Evolutionary conservation across 129 eudicot species (phyloP), one percentile per base, ranked within the genome.

Genomic region (Rutidosis leptorrhynchoides): DNA sequence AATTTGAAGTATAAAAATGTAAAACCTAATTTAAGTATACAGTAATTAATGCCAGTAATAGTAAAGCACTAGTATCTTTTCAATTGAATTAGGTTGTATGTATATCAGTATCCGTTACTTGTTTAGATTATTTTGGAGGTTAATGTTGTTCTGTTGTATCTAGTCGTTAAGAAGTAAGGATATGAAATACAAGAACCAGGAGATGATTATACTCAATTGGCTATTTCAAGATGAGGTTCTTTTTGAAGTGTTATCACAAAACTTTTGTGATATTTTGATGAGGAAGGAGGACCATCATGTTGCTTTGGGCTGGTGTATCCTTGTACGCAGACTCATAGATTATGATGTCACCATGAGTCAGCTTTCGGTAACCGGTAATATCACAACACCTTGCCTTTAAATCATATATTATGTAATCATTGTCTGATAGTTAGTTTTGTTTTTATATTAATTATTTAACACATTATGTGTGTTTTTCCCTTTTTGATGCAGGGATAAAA

Each of bases 241-340:
- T 45, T 85, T 87, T 71, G 79, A 65, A 73, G 83, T 82, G 16
- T 60, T 88, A 35, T 74, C 85, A 58, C 65, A 62, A 62, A 71
- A 77, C 69, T 76, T 91, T 35, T 72, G 90, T 4, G 75, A 42
- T 45, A 78, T 91, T 72, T 37, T 87, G 45, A 49, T 55, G 33
- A 85, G 90, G 62, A 91, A 77, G 77, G 96, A 87, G 32, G 98
- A 91, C 60, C 98, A 43, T 64, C 81, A 83, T 78, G 79, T 88
- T 74, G 83, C 88, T 17, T 65, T 91, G 59, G 95, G 98, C 29
- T 87, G 98, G 98, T 91, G 98, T 64, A 79, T 79, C 58, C 86
- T 91, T 77, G 85, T 87, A 24, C 90, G 96, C 29, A 77, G 70
- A 62, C 86, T 91, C 56, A 75, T 91, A 22, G 94, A 87, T 66